A percentile compares a stretch with the other conserved stretches of the same genome.
These are phyloP conservation scores for Aquilaria yunnanensis DNA, from an alignment of 345 rosid species.

Conservation along the genomic window DNA sequence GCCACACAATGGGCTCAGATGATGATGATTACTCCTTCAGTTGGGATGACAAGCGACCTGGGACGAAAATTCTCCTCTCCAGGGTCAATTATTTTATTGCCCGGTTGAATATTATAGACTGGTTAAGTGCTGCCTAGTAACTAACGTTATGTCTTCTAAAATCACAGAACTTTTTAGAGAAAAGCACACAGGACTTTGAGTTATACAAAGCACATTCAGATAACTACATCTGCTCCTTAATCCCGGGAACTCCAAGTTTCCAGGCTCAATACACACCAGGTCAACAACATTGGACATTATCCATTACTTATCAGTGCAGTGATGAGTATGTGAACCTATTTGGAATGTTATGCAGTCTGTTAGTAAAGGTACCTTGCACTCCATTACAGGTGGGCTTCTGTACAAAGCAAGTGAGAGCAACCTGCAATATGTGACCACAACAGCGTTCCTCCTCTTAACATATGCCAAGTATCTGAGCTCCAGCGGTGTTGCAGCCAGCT, in stretches of 20 bases:
- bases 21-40: constrained; percentile 63
- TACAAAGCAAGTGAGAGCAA: constrained; percentile 61
- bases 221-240: constrained; percentile 59
- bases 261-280: constrained; percentile 71
- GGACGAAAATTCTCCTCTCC: constrained; percentile 63
- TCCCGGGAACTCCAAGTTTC: constrained; percentile 51
- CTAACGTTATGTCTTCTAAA: neutral
- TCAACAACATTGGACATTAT: neutral
- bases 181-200: constrained; percentile 36
- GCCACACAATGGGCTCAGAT: constrained; percentile 52
- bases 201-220: constrained; percentile 58
- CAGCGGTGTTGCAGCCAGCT: constrained; percentile 32
- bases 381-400: constrained; percentile 49
- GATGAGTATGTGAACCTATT: no score
- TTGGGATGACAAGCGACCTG: constrained; percentile 75
- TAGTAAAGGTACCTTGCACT: no score
- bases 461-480: constrained; percentile 53
- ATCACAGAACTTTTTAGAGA: constrained; percentile 51
- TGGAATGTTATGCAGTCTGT: no score
- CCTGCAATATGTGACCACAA: constrained; percentile 58
- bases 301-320: neutral
- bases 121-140: neutral
- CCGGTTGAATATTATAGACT: neutral
- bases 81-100: constrained; percentile 24
- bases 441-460: constrained; percentile 54